phyloP scores from a whole-genome alignment of 106 monocot species.

The Allium cepa region DNA sequence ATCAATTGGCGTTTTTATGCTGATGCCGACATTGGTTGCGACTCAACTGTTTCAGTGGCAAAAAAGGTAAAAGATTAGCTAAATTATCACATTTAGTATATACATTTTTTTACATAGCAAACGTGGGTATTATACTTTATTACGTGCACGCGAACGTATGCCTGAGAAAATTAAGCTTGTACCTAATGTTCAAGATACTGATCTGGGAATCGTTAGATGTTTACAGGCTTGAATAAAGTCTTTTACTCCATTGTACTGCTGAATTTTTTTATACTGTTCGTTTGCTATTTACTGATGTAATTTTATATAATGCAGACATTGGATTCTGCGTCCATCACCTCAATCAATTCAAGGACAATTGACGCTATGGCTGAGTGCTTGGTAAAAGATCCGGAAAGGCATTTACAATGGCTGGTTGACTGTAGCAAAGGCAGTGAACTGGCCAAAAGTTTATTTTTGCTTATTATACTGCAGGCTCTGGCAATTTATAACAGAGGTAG shows the following conservation, averaged over 20 bases:
- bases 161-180: too few species aligned
- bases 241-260: too few species aligned
- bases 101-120: too few species aligned
- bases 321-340: constrained; percentile 24
- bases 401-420: constrained; percentile 60
- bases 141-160: too few species aligned
- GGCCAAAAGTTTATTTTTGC: constrained; percentile 53
- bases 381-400: constrained; percentile 26
- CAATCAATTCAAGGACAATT: constrained; percentile 52
- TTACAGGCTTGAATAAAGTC: too few species aligned
- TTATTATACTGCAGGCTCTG: constrained; percentile 54
- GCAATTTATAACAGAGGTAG: constrained; percentile 43
- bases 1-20: constrained; percentile 55
- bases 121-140: too few species aligned
- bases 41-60: constrained; percentile 19
- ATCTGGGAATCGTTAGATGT: too few species aligned
- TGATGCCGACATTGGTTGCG: constrained; percentile 20
- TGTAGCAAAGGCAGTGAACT: constrained; percentile 33
- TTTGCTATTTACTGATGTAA: too few species aligned
- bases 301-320: constrained; percentile 34
- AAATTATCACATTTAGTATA: too few species aligned
- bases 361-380: constrained; percentile 47
- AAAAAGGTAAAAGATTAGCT: constrained; percentile 22
- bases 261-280: too few species aligned
- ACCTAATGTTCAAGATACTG: too few species aligned